A percentile compares a stretch with the other conserved stretches of the same genome.
Evolutionary conservation across 208 protist species (phyloP).

Genomic region (Trypanosoma brucei): DNA sequence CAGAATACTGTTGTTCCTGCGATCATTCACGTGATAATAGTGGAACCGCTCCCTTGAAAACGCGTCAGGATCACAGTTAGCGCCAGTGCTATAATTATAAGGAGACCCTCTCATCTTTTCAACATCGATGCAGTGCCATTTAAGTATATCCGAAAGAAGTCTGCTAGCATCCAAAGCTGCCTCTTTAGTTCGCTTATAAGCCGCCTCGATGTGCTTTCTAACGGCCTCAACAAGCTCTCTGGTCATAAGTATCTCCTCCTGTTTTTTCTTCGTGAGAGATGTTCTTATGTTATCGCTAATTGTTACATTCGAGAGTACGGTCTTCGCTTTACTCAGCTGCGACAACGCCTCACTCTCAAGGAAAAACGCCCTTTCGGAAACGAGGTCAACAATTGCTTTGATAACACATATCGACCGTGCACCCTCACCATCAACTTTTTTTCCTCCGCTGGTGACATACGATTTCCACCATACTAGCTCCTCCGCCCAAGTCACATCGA

Average conservation of each 20-base stretch:
- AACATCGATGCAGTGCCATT: not conserved
- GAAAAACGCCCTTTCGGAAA: too few relatives aligned
- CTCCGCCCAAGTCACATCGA: too few relatives aligned
- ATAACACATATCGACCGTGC: not conserved
- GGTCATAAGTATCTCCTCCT: too few relatives aligned
- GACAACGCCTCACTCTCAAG: too few relatives aligned
- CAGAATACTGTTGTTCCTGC: not conserved
- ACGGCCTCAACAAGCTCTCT: too few relatives aligned
- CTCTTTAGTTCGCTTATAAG: not conserved
- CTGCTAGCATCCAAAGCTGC: not conserved
- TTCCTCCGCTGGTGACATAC: not conserved
- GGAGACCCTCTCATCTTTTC: not conserved
- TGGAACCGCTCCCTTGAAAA: not conserved
- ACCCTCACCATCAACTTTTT: not conserved
- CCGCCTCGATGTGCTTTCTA: not conserved
- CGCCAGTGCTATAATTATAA: not conserved
- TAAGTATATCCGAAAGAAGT: not conserved
- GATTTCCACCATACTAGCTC: too few relatives aligned
- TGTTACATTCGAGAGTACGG: too few relatives aligned
- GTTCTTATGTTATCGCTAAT: too few relatives aligned
- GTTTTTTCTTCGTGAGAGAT: too few relatives aligned
- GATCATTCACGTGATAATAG: not conserved
- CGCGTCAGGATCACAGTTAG: not conserved
- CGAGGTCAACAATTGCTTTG: not conserved
- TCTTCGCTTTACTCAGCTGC: too few relatives aligned